A percentile compares a stretch with the other conserved stretches of the same genome.
Evolutionary conservation across 768 basidiomycete species (phyloP).

Genomic region (Pholiota microspora): DNA sequence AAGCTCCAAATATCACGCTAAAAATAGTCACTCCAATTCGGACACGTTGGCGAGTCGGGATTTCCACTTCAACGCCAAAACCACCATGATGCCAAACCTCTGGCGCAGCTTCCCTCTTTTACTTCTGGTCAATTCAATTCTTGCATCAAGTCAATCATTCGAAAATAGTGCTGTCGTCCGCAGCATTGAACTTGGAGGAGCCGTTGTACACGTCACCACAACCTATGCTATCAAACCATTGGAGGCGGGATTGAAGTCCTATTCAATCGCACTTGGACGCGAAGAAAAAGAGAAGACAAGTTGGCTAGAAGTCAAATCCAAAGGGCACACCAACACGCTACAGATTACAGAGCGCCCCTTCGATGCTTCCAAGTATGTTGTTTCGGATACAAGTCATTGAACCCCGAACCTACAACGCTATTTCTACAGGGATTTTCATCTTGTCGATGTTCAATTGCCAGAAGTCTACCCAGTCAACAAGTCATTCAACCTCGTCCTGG

Average conservation of each 20-base stretch:
- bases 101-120: conserved; percentile 48
- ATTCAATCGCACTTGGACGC: conserved; percentile 65
- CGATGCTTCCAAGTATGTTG: conserved; percentile 51
- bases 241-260: conserved; percentile 55
- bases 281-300: conserved; percentile 67
- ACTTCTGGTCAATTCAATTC: conserved; percentile 39
- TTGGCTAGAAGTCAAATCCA: conserved; percentile 79
- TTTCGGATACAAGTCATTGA: background rate
- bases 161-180: conserved; percentile 91
- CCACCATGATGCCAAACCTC: conserved; percentile 45
- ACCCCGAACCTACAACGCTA: background rate
- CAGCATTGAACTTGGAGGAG: conserved; percentile 85
- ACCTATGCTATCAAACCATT: conserved; percentile 82
- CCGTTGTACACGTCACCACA: conserved; percentile 85
- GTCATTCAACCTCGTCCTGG: conserved; percentile 74
- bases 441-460: conserved; percentile 65
- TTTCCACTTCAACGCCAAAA: conserved; percentile 5
- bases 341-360: conserved; percentile 45
- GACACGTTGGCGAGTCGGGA: conserved; percentile 21
- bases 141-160: conserved; percentile 50
- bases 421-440: conserved; percentile 37
- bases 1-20: conserved; percentile 9
- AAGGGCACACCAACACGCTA: conserved; percentile 61
- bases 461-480: conserved; percentile 54
- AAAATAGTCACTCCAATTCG: conserved; percentile 20